Evolutionary conservation across 2,329 filamentous ascomycete genomes (phyloP), one percentile per base, ranked within the genome.

Genomic region (Torrubiella hemipterigena): DNA sequence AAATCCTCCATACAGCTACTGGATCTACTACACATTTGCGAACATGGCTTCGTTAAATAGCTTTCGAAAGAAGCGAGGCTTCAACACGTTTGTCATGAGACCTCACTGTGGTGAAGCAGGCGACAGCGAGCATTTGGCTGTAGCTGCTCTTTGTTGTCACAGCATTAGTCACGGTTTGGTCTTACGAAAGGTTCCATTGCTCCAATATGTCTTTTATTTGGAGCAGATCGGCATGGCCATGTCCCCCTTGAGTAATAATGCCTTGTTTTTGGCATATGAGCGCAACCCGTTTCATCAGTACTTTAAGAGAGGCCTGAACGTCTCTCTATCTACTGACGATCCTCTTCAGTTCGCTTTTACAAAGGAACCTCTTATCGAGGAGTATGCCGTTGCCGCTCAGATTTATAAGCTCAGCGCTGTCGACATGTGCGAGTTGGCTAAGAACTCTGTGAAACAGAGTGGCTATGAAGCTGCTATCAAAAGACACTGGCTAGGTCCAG

Each of bases 201-300:
- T 98, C 33, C 91, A 98, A 55, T 98, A 98, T 55, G 76, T 96
- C 30, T 98, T 94, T 61, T 98, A 98, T 48, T 73, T 98, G 14
- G 87, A 98, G 50, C 89, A 96, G 51, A 95, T 98, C 39, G 91
- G 91, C 35, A 91, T 98, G 40, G 91, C 91, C 38, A 98, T 98
- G 91, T 96, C 89, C n/a, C 91, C 91, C 3, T 68, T 98, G 27
- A 94, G 86, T 55, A 98, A 98, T 63, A 98, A 98, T 46, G 91
- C 91, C 0, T 61, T 98, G 19, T 98, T 98, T 60, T 62, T 98
- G 31, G 86, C 89, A 1, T 96, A 98, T 49, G 91, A 98, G 55
- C 77, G 93, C 36, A 98, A 98, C 45, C 91, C 91, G 0, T 98
- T 94, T 58, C 69, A 93, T 44, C 83, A 82, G 47, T 98, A 98